Percentiles rank a stretch among this genome's conserved stretches.
Conservation (phyloP, 164 flowering plant species). For the Akebia trifoliata region DNA sequence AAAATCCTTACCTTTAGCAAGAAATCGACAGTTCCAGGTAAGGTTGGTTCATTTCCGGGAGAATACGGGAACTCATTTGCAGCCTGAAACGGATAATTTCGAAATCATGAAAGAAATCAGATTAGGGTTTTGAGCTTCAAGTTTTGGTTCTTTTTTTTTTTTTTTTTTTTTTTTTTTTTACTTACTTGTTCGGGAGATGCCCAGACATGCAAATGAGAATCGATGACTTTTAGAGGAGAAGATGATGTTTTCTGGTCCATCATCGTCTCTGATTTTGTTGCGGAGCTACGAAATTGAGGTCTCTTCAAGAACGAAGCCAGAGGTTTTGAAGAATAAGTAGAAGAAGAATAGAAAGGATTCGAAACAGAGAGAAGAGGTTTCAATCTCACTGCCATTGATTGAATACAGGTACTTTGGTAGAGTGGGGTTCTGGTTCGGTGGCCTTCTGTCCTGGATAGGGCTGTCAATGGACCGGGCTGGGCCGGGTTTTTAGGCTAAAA, state of each 20-base stretch:
- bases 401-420: neutral
- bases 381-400: slow-evolving; percentile 12
- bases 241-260: slow-evolving; percentile 17
- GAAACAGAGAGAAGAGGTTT: slow-evolving; percentile 7
- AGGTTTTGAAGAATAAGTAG: neutral
- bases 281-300: slow-evolving; percentile 9
- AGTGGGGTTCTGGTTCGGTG: too few relatives aligned
- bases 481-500: too few relatives aligned
- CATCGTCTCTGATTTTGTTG: slow-evolving; percentile 26
- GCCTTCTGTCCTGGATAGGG: too few relatives aligned
- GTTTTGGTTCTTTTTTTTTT: neutral
- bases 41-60: slow-evolving; percentile 88
- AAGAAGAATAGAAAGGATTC: neutral
- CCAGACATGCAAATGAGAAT: slow-evolving; percentile 90
- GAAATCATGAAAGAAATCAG: slow-evolving; percentile 1
- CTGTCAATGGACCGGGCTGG: too few relatives aligned
- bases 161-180: neutral
- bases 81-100: slow-evolving; percentile 31
- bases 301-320: neutral
- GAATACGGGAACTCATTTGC: slow-evolving; percentile 67
- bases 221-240: slow-evolving; percentile 41
- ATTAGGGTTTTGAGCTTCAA: neutral
- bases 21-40: slow-evolving; percentile 63
- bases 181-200: slow-evolving; percentile 81
- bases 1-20: slow-evolving; percentile 53